Evolutionary conservation across 129 eudicot species (phyloP).

Genomic region (Flaveria brownii): DNA sequence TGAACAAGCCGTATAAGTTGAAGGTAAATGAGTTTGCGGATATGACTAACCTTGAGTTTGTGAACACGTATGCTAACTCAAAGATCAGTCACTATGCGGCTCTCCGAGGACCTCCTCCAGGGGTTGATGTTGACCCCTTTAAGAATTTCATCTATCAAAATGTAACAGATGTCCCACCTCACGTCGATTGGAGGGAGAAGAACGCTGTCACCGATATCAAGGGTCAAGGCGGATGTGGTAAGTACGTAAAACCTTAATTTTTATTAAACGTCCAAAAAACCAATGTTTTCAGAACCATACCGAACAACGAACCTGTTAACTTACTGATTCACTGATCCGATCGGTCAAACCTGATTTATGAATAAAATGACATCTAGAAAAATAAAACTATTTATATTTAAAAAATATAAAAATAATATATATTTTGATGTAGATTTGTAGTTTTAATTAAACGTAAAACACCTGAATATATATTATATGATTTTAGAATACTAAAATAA

Average conservation of each 20-base stretch:
- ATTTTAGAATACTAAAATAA: too few relatives aligned
- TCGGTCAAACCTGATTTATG: too few relatives aligned
- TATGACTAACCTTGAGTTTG: constrained; percentile 68
- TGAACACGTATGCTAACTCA: constrained; percentile 49
- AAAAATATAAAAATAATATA: too few relatives aligned
- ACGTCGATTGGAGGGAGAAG: constrained; percentile 62
- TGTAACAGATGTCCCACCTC: constrained; percentile 40
- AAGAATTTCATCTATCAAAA: constrained; percentile 41
- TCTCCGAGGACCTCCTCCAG: constrained; percentile 36
- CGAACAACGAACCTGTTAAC: too few relatives aligned
- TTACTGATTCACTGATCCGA: too few relatives aligned
- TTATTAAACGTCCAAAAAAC: constrained; percentile 21
- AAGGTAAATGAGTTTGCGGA: constrained; percentile 74
- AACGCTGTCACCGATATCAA: constrained; percentile 56
- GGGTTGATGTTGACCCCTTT: neutral
- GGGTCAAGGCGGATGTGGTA: constrained; percentile 78
- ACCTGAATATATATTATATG: too few relatives aligned
- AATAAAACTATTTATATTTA: too few relatives aligned
- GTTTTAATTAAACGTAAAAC: too few relatives aligned
- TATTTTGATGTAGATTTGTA: too few relatives aligned
- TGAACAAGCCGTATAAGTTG: constrained; percentile 70
- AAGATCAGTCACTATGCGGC: constrained; percentile 36
- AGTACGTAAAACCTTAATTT: neutral
- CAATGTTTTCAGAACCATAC: too few relatives aligned
- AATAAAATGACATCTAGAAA: too few relatives aligned